These are phyloP conservation scores for Xylaria intraflava DNA, from an alignment of 495 filamentous ascomycete species.

Conservation along the genomic window DNA sequence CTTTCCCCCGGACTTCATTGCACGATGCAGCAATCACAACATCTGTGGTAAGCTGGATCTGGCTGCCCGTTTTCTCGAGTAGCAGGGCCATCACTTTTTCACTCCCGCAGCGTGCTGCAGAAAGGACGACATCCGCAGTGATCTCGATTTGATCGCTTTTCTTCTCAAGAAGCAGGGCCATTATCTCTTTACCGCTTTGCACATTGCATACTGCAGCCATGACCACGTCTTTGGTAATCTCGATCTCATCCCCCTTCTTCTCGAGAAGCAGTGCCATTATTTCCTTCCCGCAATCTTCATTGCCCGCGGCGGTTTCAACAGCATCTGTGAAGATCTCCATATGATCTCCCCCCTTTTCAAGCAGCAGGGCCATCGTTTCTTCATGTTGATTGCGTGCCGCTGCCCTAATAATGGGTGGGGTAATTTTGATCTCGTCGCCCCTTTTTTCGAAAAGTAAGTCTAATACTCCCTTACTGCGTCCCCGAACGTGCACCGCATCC, in stretches of 20 bases:
- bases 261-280: conserved; percentile 10
- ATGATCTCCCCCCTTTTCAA: neutral
- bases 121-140: neutral
- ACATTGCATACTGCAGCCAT: conserved; percentile 12
- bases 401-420: too few relatives aligned
- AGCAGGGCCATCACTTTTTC: too few relatives aligned
- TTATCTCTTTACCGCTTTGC: conserved; percentile 1
- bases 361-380: neutral
- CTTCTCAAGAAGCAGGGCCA: conserved; percentile 7
- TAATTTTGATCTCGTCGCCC: too few relatives aligned
- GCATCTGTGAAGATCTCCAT: too few relatives aligned
- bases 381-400: too few relatives aligned
- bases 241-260: conserved; percentile 11
- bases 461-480: too few relatives aligned
- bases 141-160: neutral
- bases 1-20: neutral
- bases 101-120: too few relatives aligned
- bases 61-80: neutral
- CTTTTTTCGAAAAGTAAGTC: too few relatives aligned
- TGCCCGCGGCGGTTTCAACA: too few relatives aligned
- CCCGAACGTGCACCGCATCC: too few relatives aligned
- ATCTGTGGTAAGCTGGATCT: neutral
- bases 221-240: conserved; percentile 12
- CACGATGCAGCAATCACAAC: neutral
- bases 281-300: too few relatives aligned